Percentiles rank a stretch among this genome's conserved stretches.
Evolutionary conservation across 352 stramenopile genomes (phyloP).

Genomic region (Phytophthora rubi): DNA sequence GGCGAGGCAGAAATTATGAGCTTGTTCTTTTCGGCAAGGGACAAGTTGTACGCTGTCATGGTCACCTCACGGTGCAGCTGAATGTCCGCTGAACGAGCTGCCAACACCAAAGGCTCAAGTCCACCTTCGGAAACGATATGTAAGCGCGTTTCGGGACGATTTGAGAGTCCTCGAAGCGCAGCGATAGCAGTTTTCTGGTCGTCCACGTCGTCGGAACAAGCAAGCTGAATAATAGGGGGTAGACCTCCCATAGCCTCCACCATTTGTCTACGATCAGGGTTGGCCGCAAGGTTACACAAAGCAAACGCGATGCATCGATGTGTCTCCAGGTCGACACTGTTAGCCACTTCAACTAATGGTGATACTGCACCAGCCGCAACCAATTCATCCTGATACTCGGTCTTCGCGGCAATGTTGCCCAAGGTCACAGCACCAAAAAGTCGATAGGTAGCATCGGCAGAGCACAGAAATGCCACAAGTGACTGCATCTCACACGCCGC

Average conservation of each 20-base stretch:
- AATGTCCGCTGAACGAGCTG: conserved; percentile 69
- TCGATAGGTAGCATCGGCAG: conserved; percentile 93
- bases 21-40: conserved; percentile 96
- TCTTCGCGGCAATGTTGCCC: conserved; percentile 93
- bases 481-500: conserved; percentile 89
- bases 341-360: conserved; percentile 94
- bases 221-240: conserved; percentile 95
- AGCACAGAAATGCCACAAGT: conserved; percentile 96
- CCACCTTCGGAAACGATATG: conserved; percentile 91
- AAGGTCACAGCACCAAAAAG: conserved; percentile 96
- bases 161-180: conserved; percentile 91
- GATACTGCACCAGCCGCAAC: conserved; percentile 87
- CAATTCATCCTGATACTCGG: conserved; percentile 79
- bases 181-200: conserved; percentile 94
- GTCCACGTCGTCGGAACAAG: conserved; percentile 85
- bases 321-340: conserved; percentile 93
- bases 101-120: conserved; percentile 89
- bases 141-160: conserved; percentile 82
- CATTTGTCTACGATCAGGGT: conserved; percentile 80
- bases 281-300: conserved; percentile 95
- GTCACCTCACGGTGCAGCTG: conserved; percentile 89
- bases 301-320: conserved; percentile 96
- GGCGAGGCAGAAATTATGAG: conserved; percentile 88
- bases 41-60: conserved; percentile 92
- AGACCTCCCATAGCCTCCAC: conserved; percentile 95